Percentiles rank a stretch among this genome's conserved stretches.
These are phyloP conservation scores for Plectosphaerella plurivora DNA, from an alignment of 2,329 filamentous ascomycete genomes.

Conservation along the genomic window DNA sequence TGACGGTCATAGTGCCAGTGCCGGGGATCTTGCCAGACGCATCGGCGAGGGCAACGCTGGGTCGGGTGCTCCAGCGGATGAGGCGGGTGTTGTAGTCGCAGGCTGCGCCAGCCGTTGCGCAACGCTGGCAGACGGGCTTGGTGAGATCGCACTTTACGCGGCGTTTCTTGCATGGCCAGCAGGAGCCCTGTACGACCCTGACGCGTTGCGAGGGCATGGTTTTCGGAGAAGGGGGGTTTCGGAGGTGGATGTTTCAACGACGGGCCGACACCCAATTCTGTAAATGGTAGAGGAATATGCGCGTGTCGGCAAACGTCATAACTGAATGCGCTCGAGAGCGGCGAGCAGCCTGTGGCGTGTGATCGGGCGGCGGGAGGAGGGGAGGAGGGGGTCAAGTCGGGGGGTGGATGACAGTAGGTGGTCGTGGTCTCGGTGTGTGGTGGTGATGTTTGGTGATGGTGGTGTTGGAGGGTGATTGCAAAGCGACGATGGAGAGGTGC, in stretches of 20 bases:
- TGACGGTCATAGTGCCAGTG: constrained; percentile 11
- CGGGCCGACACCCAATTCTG: constrained; percentile 3
- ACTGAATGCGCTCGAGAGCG: neutral
- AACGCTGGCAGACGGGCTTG: constrained; percentile 31
- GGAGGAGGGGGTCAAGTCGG: no score
- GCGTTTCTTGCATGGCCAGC: constrained; percentile 39
- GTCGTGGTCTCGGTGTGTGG: neutral
- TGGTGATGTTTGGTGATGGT: neutral
- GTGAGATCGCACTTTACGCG: constrained; percentile 37
- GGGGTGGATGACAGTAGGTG: neutral
- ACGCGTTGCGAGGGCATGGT: constrained; percentile 1
- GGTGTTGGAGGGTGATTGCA: neutral
- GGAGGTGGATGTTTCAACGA: neutral
- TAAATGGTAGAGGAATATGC: constrained; percentile 1
- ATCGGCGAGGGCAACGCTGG: constrained; percentile 20
- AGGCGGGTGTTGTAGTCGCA: constrained; percentile 33
- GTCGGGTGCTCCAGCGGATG: constrained; percentile 36
- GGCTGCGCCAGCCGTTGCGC: constrained; percentile 11
- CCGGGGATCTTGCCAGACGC: constrained; percentile 2
- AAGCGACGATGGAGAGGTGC: neutral
- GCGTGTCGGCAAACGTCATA: constrained; percentile 2
- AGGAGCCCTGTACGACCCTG: constrained; percentile 32
- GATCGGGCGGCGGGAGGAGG: no score
- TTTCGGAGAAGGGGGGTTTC: neutral
- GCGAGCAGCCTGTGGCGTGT: neutral